Base-by-base conservation (phyloP, 2,329 filamentous ascomycete genomes). In the Xylaria sp. region DNA sequence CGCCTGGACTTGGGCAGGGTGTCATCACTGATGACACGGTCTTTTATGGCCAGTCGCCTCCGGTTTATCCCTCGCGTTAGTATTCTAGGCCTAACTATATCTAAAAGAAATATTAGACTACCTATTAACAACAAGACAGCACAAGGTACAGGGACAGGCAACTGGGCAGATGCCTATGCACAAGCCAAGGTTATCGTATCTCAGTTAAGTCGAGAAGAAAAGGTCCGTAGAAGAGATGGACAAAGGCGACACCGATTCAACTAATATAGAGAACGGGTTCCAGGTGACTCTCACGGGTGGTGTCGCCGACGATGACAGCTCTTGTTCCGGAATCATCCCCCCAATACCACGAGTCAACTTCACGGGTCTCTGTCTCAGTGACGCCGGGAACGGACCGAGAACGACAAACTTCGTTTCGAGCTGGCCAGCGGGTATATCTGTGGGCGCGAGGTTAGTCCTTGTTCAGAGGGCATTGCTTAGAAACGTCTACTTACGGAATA, bases 341-440 rank as follows among this genome's bases (percentile, higher is more conserved):
- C 56, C 79, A 20, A 79, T 82, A 49, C 76, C 77, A 2, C 76
- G 79, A 11, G 72, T 81, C 27, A 77, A 78, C 54, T 82, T 82
- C 72, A 71, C 76, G 2, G 81, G 81, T 7, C 75, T 82, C 5
- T 82, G 81, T 65, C 77, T 82, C 0, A 81, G 65, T 73, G 81
- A 61, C 68, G 73, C 75, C 56, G 71, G 75, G 17, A 73, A 77
- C 61, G 76, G 76, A 22, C 67, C 76, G 39, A 71, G 77, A 29
- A 72, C 61, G 56, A 78, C 81, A 9, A 77, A 83, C 71, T 81
- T 80, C 47, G 81, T 78, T 36, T 81, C 79, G 29, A 78, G 79
- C 59, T 83, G 81, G 76, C 75, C 77, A 1, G 77, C 80, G 1
- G 91, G 90, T 61, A 82, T 92, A 61, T 91, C 90, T 61, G 86